phyloP scores from a whole-genome alignment of 164 flowering plant genomes.

The Pachysandra terminalis region DNA sequence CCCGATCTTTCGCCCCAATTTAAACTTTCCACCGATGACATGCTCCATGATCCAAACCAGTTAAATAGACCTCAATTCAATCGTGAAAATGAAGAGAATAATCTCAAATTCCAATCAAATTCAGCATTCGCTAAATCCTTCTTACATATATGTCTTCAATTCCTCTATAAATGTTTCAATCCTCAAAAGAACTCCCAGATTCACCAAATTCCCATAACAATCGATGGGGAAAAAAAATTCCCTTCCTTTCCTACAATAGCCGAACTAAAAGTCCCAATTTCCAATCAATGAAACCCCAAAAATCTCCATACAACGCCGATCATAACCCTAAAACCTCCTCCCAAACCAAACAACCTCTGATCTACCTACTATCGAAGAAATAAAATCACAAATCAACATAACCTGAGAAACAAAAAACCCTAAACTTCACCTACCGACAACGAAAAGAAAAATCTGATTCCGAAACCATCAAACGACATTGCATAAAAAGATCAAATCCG shows the following conservation, averaged over 20 bases:
- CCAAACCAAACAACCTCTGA: slow-evolving; percentile 5
- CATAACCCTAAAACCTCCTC: background rate
- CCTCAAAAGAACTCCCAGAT: slow-evolving; percentile 3
- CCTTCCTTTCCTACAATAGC: background rate
- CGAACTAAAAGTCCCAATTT: background rate
- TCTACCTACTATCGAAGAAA: background rate
- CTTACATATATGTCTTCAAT: background rate
- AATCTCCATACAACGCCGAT: background rate
- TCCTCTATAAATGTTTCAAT: background rate
- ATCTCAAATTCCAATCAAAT: slow-evolving; percentile 1
- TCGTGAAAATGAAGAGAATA: background rate
- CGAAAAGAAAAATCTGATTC: slow-evolving; percentile 13
- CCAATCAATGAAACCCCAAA: background rate
- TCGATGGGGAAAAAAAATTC: background rate
- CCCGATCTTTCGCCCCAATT: slow-evolving; percentile 69
- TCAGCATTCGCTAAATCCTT: background rate
- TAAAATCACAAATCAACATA: background rate
- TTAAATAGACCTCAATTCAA: slow-evolving; percentile 3
- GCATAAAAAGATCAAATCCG: background rate
- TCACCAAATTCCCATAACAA: background rate
- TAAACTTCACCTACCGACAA: slow-evolving; percentile 6
- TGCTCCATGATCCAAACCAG: slow-evolving; percentile 45
- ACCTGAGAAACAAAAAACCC: slow-evolving; percentile 2
- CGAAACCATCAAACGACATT: background rate
- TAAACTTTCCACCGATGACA: slow-evolving; percentile 62